Conservation (phyloP, 2,329 filamentous ascomycete genomes). For the Trichoderma semiorbis region DNA sequence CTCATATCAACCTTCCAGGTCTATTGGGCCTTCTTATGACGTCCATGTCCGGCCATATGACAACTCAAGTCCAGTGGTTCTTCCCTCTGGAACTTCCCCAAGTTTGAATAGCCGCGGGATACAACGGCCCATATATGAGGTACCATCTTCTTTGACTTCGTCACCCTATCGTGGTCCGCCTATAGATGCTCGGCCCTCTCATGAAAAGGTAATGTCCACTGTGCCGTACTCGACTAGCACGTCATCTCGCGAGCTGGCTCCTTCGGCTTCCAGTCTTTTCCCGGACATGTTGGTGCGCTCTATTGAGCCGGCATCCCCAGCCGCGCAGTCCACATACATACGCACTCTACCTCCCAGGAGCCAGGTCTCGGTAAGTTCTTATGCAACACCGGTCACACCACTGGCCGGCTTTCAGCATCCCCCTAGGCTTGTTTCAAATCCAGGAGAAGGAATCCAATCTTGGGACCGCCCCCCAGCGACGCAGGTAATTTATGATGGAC, state of each 20-base stretch:
- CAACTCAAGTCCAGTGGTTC: background rate
- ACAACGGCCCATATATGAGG: constrained; percentile 3
- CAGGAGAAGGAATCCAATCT: constrained; percentile 20
- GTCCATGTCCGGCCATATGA: constrained; percentile 1
- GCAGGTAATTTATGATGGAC: background rate
- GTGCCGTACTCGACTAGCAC: constrained; percentile 20
- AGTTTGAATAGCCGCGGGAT: constrained; percentile 29
- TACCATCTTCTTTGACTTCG: constrained; percentile 5
- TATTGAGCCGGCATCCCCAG: constrained; percentile 43
- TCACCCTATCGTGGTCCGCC: constrained; percentile 6
- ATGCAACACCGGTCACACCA: constrained; percentile 19
- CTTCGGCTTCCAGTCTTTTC: constrained; percentile 24
- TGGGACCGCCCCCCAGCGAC: constrained; percentile 11
- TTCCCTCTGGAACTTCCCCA: constrained; percentile 21
- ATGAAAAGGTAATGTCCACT: constrained; percentile 29
- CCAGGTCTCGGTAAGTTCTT: constrained; percentile 24
- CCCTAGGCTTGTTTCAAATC: constrained; percentile 23
- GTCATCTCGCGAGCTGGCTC: constrained; percentile 27
- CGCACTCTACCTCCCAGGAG: constrained; percentile 31
- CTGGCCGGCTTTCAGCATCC: constrained; percentile 21
- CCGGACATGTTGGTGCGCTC: constrained; percentile 47
- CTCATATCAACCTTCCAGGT: constrained; percentile 1
- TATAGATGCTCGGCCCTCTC: constrained; percentile 14
- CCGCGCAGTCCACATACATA: constrained; percentile 34
- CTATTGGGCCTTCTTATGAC: constrained; percentile 7